phyloP scores from a whole-genome alignment of 2,329 filamentous ascomycete genomes.

The Ophiocordyceps australis region DNA sequence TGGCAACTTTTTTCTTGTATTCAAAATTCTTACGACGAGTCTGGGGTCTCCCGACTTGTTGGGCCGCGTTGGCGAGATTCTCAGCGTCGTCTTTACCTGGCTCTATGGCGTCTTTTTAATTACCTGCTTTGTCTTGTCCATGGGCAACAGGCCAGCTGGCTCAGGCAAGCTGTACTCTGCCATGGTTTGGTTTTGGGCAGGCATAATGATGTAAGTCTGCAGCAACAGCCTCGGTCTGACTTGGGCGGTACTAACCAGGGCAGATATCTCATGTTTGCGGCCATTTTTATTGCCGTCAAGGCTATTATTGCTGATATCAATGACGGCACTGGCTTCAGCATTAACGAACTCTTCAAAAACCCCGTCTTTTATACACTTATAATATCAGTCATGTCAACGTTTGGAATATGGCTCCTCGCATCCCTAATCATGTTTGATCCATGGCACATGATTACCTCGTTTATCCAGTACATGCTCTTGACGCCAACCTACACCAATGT shows the following conservation, averaged over 20 bases:
- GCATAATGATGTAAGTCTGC: constrained; percentile 74
- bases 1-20: constrained; percentile 97
- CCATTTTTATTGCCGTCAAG: constrained; percentile 80
- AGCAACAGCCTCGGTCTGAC: not conserved
- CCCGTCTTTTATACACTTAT: constrained; percentile 85
- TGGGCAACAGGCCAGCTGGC: constrained; percentile 88
- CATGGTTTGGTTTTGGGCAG: constrained; percentile 96
- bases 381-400: constrained; percentile 81
- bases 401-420: constrained; percentile 78
- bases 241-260: constrained; percentile 7
- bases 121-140: constrained; percentile 83
- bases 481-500: constrained; percentile 97
- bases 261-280: constrained; percentile 84
- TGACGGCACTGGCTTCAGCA: constrained; percentile 42
- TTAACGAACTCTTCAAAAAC: constrained; percentile 66
- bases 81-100: constrained; percentile 90
- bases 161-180: constrained; percentile 88
- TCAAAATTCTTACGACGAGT: constrained; percentile 86
- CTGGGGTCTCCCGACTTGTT: constrained; percentile 53
- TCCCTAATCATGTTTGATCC: constrained; percentile 93
- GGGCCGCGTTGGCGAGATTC: constrained; percentile 57
- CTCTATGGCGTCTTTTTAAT: constrained; percentile 82
- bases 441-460: constrained; percentile 97
- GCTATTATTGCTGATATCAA: constrained; percentile 59
- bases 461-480: constrained; percentile 84